Evolutionary conservation across 768 basidiomycete genomes (phyloP), one percentile per base, ranked within the genome.

Genomic region (Russula compacta): DNA sequence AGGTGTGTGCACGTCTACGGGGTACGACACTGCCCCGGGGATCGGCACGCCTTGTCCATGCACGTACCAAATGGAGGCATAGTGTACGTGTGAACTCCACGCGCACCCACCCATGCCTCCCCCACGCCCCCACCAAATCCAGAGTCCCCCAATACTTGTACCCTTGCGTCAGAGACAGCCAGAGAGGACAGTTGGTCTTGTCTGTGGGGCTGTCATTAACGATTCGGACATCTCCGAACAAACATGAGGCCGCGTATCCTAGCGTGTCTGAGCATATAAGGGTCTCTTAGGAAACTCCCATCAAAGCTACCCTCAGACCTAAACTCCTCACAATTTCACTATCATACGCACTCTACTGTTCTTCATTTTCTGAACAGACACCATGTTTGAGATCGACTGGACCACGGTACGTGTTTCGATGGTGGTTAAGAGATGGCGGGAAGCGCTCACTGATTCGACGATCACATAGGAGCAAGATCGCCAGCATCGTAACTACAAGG

Each of bases 341-440:
- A 42, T 55, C 59, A 42, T 49, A 47, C 44, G 17, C 42, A 44
- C 51, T 29, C 42, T 46, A 1, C 36, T 42, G 6, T 19, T 59
- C 43, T 29, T 56, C 42, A 7, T 56, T 39, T 39, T 52, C 42
- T 44, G 42, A 38, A 2, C 42, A 60, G 51, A 53, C 6, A 11
- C 24, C 29, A 64, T 64, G 57, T 10, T 66, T 15, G 63, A 56
- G 32, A 60, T 66, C 43, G 56, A 66, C 44, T 66, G 65, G 65
- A 44, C 54, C 17, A 39, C 58, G 63, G 65, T 66, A 43, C 50
- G 63, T 58, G 32, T 58, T 47, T 17, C 8, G 39, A 42, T 17
- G 6, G 1, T 24, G 19, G 6, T 52, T 24, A 29, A 33, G 46
- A 36, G 44, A 17, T 43, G 33, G 12, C 44, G 19, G 6, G 9